Evolutionary conservation across 2,329 filamentous ascomycete genomes (phyloP).

Genomic region (Fusarium mundagurra): DNA sequence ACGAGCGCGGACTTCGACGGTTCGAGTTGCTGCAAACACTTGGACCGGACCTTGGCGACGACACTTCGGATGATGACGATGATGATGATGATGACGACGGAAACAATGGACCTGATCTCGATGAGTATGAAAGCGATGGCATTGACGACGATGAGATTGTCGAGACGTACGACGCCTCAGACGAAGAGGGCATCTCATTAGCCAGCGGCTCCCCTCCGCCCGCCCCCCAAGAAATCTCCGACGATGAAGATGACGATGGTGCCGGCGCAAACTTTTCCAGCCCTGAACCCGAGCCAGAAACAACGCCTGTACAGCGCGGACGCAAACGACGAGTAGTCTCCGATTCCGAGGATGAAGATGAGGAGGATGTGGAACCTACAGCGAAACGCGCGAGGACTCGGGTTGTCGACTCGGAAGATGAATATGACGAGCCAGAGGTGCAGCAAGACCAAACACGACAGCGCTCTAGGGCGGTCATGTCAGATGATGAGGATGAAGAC

Average conservation of each 20-base stretch:
- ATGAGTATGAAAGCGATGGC: conserved; percentile 53
- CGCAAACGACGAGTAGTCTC: conserved; percentile 45
- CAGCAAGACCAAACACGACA: not conserved
- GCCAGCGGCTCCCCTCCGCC: not conserved
- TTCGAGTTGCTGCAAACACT: conserved; percentile 30
- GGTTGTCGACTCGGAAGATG: conserved; percentile 36
- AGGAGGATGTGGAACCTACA: conserved; percentile 24
- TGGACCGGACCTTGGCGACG: conserved; percentile 6
- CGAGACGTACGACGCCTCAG: conserved; percentile 39
- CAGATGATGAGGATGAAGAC: conserved; percentile 33
- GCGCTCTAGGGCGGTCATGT: conserved; percentile 1
- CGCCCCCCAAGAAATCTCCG: conserved; percentile 1
- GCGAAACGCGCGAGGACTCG: conserved; percentile 41
- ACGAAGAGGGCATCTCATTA: conserved; percentile 41
- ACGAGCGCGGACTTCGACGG: conserved; percentile 15
- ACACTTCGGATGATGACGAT: conserved; percentile 25
- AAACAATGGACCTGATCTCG: conserved; percentile 23
- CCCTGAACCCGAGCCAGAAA: conserved; percentile 40
- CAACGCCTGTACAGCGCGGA: conserved; percentile 17
- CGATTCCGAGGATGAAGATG: conserved; percentile 47
- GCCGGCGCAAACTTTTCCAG: conserved; percentile 44
- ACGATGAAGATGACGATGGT: conserved; percentile 21
- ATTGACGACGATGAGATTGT: conserved; percentile 50
- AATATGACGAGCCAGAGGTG: conserved; percentile 22
- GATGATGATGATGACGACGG: conserved; percentile 20